Evolutionary conservation across 192 early-diverging fungal genomes (phyloP).

Genomic region (Linnemannia elongata): DNA sequence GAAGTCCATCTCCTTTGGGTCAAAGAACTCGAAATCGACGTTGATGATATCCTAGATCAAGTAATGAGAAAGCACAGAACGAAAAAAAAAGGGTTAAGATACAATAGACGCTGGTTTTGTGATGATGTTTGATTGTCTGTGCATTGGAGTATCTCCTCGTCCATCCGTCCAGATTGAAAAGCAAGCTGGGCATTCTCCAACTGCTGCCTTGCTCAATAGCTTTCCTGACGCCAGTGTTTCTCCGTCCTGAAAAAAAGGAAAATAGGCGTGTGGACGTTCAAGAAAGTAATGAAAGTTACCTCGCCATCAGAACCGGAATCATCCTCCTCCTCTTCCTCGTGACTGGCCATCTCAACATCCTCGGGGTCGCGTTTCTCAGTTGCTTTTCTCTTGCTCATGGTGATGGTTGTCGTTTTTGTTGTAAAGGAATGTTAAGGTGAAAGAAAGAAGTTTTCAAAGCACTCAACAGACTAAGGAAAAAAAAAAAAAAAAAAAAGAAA

Average conservation of each 20-base stretch:
- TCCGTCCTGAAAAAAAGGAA: background rate
- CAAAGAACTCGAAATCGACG: conserved; percentile 97
- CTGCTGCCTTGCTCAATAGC: too few species aligned
- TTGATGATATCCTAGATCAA: conserved; percentile 70
- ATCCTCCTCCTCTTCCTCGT: conserved; percentile 35
- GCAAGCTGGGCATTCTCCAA: too few species aligned
- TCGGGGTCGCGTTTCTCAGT: conserved; percentile 37
- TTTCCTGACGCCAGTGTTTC: too few species aligned
- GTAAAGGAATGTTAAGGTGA: background rate
- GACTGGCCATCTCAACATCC: conserved; percentile 52
- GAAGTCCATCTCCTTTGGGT: conserved; percentile 89
- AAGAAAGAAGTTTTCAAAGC: background rate
- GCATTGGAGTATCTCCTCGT: too few species aligned
- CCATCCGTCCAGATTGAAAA: too few species aligned
- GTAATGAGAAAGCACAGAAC: too few species aligned
- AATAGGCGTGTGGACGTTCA: background rate
- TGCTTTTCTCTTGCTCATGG: conserved; percentile 53
- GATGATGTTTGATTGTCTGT: too few species aligned
- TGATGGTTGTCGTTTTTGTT: background rate
- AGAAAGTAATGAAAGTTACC: background rate
- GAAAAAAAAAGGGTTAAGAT: too few species aligned
- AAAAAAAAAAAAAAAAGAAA: background rate
- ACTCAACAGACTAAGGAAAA: background rate
- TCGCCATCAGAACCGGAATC: conserved; percentile 56
- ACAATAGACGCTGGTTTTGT: too few species aligned